These are phyloP conservation scores for Aquanectria penicillioides DNA, from an alignment of 2,329 filamentous ascomycete species.

Conservation along the genomic window DNA sequence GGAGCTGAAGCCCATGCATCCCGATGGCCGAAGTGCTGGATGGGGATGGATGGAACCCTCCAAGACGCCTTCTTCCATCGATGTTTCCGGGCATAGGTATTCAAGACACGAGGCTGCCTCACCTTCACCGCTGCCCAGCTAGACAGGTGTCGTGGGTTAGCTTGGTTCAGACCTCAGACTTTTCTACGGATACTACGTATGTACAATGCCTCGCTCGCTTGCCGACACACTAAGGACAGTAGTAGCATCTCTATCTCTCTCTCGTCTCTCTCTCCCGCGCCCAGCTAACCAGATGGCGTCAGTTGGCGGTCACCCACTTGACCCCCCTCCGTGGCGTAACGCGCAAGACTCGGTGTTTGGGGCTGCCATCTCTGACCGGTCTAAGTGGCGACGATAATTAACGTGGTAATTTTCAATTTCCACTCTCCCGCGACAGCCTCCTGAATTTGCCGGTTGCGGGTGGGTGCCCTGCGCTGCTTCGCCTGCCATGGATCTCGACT, in stretches of 20 bases:
- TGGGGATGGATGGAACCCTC: too few species aligned
- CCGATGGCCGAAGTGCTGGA: too few species aligned
- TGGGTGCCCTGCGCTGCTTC: too few species aligned
- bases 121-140: too few species aligned
- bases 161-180: too few species aligned
- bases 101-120: too few species aligned
- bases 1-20: constrained; percentile 27
- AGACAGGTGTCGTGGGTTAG: too few species aligned
- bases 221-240: too few species aligned
- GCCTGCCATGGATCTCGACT: neutral
- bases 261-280: neutral
- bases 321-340: constrained; percentile 22
- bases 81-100: neutral
- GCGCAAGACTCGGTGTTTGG: constrained; percentile 24
- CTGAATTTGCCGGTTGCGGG: too few species aligned
- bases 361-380: constrained; percentile 5
- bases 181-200: too few species aligned
- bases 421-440: neutral
- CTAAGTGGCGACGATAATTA: constrained; percentile 19
- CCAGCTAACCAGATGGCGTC: constrained; percentile 23
- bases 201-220: too few species aligned
- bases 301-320: constrained; percentile 18
- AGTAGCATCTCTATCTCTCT: neutral
- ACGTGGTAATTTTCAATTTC: neutral
- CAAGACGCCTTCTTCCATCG: neutral